phyloP scores from a whole-genome alignment of 768 basidiomycete genomes.

The Boletellus emodensis region DNA sequence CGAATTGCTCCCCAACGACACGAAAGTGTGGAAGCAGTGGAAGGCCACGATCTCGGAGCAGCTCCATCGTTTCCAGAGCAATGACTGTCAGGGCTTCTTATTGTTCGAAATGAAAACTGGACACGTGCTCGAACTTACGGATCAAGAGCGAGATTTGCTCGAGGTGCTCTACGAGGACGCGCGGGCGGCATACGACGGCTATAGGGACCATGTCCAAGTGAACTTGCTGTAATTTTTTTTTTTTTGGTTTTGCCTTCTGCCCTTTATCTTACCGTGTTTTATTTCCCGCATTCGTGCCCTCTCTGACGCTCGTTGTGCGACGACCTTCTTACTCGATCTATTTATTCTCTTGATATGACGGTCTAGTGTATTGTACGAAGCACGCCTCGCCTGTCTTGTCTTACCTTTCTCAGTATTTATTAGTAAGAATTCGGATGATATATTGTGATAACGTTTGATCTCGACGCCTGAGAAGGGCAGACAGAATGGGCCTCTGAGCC shows the following conservation, averaged over 20 bases:
- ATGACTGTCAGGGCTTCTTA: no score
- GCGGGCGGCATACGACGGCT: slow-evolving; percentile 8
- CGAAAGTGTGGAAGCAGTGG: slow-evolving; percentile 20
- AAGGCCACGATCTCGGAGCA: slow-evolving; percentile 10
- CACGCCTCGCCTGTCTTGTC: no score
- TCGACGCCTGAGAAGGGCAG: no score
- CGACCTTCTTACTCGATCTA: no score
- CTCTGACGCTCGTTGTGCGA: no score
- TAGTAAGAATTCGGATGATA: no score
- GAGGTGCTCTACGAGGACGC: slow-evolving; percentile 12
- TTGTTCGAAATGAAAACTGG: no score
- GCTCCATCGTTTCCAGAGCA: not conserved
- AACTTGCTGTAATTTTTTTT: slow-evolving; percentile 3
- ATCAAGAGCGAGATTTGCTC: slow-evolving; percentile 8
- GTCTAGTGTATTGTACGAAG: no score
- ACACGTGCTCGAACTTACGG: slow-evolving; percentile 9
- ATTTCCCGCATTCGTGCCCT: not conserved
- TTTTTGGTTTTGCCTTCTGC: not conserved
- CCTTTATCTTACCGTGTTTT: not conserved
- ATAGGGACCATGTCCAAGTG: not conserved
- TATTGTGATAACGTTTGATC: no score
- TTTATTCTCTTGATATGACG: no score
- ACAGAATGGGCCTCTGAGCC: no score
- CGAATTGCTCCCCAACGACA: slow-evolving; percentile 18
- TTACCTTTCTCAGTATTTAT: no score